Percentiles rank a stretch among this genome's conserved stretches.
These are phyloP conservation scores for Penicillium sp. DNA, from an alignment of 2,329 filamentous ascomycete species.

Conservation along the genomic window DNA sequence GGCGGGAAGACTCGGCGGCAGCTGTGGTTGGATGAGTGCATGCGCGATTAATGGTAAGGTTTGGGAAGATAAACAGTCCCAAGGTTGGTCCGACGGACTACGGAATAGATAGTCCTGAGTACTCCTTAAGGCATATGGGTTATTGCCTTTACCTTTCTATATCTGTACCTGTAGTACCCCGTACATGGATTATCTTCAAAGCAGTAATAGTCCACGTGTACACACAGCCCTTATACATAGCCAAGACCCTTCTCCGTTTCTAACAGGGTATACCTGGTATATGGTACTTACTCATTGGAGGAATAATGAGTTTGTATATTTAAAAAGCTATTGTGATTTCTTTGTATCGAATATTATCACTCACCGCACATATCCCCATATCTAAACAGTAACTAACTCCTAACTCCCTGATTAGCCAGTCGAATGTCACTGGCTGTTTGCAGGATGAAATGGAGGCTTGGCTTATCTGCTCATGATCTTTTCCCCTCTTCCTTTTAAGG, in stretches of 20 bases:
- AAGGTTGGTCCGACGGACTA: neutral
- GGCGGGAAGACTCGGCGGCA: slow-evolving; percentile 41
- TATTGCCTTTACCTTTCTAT: too few relatives aligned
- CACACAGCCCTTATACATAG: neutral
- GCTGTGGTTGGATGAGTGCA: slow-evolving; percentile 14
- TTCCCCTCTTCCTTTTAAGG: neutral
- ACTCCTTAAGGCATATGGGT: too few relatives aligned
- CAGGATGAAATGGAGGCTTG: neutral
- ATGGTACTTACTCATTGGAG: neutral
- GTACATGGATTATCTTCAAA: neutral
- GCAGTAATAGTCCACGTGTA: neutral
- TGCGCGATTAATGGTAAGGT: slow-evolving; percentile 4
- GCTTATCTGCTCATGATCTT: slow-evolving; percentile 6
- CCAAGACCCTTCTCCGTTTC: neutral
- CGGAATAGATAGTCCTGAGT: neutral
- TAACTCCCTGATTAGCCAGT: slow-evolving; percentile 7
- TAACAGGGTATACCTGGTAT: neutral
- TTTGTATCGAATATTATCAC: neutral
- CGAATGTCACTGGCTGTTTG: slow-evolving; percentile 10
- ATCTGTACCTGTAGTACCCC: neutral
- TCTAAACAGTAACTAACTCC: neutral
- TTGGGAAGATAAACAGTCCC: neutral
- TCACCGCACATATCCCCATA: neutral
- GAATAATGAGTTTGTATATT: neutral
- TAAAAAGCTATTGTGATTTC: neutral